phyloP scores from a whole-genome alignment of 208 protist genomes.

The Trypanosoma avium region DNA sequence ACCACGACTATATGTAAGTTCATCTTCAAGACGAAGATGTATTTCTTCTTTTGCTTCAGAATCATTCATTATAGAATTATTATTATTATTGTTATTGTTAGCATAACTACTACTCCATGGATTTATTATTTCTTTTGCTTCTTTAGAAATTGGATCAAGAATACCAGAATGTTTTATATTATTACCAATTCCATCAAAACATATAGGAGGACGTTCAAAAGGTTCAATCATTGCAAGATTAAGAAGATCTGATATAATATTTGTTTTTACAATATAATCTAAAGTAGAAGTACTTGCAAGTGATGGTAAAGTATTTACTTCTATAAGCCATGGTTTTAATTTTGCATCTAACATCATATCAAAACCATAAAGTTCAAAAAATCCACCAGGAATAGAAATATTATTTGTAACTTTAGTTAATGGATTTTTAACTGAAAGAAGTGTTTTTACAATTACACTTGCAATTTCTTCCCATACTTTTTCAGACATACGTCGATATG shows the following conservation, averaged over 20 bases:
- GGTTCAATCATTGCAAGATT: conserved; percentile 85
- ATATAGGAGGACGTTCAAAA: conserved; percentile 44
- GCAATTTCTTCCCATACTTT: conserved; percentile 61
- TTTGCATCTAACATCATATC: conserved; percentile 87
- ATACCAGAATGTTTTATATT: neutral
- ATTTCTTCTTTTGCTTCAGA: conserved; percentile 48
- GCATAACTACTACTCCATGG: conserved; percentile 8
- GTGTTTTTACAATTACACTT: conserved; percentile 65
- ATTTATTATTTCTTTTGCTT: conserved; percentile 16
- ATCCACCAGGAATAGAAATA: conserved; percentile 40
- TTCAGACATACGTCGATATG: conserved; percentile 32
- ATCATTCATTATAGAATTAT: conserved; percentile 3
- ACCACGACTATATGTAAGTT: conserved; percentile 60
- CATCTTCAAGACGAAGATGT: conserved; percentile 53
- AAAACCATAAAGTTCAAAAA: conserved; percentile 92
- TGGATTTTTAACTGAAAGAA: conserved; percentile 52
- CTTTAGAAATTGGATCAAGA: conserved; percentile 18
- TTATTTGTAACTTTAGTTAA: conserved; percentile 27
- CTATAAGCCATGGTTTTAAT: conserved; percentile 79
- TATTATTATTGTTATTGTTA: neutral
- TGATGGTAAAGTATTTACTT: conserved; percentile 92
- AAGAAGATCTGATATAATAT: conserved; percentile 84
- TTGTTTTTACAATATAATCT: conserved; percentile 88
- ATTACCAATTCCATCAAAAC: conserved; percentile 20
- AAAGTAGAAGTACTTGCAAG: conserved; percentile 86